Conservation (phyloP, 345 rosid genomes). For the Eucalyptus polybractea region DNA sequence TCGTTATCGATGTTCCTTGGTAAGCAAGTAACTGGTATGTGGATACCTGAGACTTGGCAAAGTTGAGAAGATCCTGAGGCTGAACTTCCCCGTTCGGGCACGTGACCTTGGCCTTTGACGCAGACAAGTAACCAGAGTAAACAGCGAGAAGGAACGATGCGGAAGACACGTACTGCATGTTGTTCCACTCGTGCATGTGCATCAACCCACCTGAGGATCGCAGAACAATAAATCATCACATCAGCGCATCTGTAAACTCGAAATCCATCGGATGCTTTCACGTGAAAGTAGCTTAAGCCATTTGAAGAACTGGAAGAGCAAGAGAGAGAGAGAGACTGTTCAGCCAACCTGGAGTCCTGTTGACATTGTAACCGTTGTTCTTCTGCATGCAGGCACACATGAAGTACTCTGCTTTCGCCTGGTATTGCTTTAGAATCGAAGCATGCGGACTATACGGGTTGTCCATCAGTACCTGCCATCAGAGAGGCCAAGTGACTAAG, state of each 20-base stretch:
- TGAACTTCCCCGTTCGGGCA: conserved; percentile 51
- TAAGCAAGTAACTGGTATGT: background rate
- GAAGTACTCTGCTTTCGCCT: conserved; percentile 72
- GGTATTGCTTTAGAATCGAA: conserved; percentile 39
- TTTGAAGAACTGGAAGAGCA: background rate
- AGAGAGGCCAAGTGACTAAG: background rate
- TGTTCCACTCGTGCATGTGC: conserved; percentile 80
- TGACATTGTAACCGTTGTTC: conserved; percentile 62
- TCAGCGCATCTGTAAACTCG: background rate
- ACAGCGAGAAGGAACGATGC: conserved; percentile 59
- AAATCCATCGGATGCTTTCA: background rate
- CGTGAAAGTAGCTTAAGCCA: background rate
- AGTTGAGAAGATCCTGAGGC: conserved; percentile 46
- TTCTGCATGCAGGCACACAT: conserved; percentile 75
- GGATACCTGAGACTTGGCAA: conserved; percentile 60
- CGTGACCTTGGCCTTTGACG: conserved; percentile 42
- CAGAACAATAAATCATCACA: background rate
- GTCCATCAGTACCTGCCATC: conserved; percentile 44
- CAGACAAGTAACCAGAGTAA: conserved; percentile 53
- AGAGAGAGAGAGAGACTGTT: background rate
- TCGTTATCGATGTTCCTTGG: background rate
- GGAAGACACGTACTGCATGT: conserved; percentile 66
- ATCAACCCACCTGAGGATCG: conserved; percentile 46
- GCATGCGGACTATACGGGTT: conserved; percentile 29
- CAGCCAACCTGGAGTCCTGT: conserved; percentile 44